A percentile compares a stretch with the other conserved stretches of the same genome.
These are phyloP conservation scores for Cytospora paraplurivora DNA, from an alignment of 2,329 filamentous ascomycete genomes.

Conservation along the genomic window DNA sequence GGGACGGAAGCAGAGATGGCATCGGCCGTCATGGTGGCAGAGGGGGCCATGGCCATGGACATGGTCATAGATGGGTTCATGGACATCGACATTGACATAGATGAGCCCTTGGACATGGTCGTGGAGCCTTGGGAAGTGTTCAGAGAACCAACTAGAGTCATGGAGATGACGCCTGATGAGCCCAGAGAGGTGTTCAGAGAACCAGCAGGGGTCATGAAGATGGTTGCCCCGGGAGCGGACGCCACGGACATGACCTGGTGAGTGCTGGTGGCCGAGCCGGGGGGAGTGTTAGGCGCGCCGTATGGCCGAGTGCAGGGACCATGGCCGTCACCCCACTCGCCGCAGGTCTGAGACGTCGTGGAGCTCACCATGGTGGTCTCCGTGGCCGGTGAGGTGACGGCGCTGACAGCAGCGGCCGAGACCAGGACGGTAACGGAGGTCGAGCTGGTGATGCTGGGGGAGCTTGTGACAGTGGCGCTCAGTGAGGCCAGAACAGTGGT, in stretches of 20 bases:
- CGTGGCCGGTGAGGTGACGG: background rate
- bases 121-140: background rate
- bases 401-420: constrained; percentile 12
- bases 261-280: constrained; percentile 20
- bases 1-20: background rate
- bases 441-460: background rate
- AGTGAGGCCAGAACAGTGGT: background rate
- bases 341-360: constrained; percentile 10
- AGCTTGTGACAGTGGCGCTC: constrained; percentile 8
- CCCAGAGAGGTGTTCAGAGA: background rate
- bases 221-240: background rate
- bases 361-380: background rate
- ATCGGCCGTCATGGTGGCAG: constrained; percentile 1
- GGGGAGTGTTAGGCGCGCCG: constrained; percentile 24
- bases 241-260: background rate
- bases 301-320: constrained; percentile 28
- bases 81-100: background rate
- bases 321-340: constrained; percentile 25
- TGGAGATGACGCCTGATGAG: background rate
- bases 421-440: background rate
- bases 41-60: constrained; percentile 9
- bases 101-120: background rate
- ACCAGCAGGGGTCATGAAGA: background rate
- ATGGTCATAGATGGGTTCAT: constrained; percentile 11
- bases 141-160: background rate